These are phyloP conservation scores for Penicillium italicum DNA, from an alignment of 2,329 filamentous ascomycete species.

Conservation along the genomic window DNA sequence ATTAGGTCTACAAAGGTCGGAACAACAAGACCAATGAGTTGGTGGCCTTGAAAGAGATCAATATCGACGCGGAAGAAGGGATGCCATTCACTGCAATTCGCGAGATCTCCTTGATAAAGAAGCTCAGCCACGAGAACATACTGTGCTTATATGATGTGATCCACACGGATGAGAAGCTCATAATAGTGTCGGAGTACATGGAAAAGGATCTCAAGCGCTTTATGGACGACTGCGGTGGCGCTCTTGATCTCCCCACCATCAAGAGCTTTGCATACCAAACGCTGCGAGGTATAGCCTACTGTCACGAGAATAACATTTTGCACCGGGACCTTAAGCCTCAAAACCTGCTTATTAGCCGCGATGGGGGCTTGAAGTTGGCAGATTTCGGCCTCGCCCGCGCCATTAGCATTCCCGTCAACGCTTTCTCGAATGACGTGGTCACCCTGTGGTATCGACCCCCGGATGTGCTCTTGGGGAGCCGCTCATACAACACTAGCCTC, in stretches of 20 bases:
- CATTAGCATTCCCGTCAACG: slow-evolving; percentile 95
- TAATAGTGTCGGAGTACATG: slow-evolving; percentile 99
- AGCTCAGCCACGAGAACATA: slow-evolving; percentile 97
- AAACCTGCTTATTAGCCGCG: slow-evolving; percentile 90
- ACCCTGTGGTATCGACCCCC: slow-evolving; percentile 98
- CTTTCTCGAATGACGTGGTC: slow-evolving; percentile 96
- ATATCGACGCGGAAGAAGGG: slow-evolving; percentile 96
- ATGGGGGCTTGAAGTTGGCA: slow-evolving; percentile 84
- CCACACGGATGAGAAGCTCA: slow-evolving; percentile 98
- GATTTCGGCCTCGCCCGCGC: slow-evolving; percentile 92
- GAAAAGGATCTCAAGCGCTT: slow-evolving; percentile 97
- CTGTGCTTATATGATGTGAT: slow-evolving; percentile 97
- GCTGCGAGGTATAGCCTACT: slow-evolving; percentile 96
- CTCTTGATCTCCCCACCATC: slow-evolving; percentile 82
- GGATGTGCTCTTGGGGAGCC: slow-evolving; percentile 85
- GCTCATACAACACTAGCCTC: slow-evolving; percentile 98
- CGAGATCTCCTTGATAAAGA: slow-evolving; percentile 98
- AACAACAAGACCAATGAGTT: slow-evolving; percentile 95
- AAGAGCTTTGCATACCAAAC: slow-evolving; percentile 99
- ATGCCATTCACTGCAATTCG: slow-evolving; percentile 95
- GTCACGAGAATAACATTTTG: slow-evolving; percentile 92
- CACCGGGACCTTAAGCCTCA: slow-evolving; percentile 96
- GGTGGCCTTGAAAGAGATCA: slow-evolving; percentile 96
- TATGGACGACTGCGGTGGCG: slow-evolving; percentile 90
- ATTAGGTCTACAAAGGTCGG: slow-evolving; percentile 83